Percentiles rank a stretch among this genome's conserved stretches.
Conservation (phyloP, 2,329 filamentous ascomycete species). For the Drechslerella dactyloides region DNA sequence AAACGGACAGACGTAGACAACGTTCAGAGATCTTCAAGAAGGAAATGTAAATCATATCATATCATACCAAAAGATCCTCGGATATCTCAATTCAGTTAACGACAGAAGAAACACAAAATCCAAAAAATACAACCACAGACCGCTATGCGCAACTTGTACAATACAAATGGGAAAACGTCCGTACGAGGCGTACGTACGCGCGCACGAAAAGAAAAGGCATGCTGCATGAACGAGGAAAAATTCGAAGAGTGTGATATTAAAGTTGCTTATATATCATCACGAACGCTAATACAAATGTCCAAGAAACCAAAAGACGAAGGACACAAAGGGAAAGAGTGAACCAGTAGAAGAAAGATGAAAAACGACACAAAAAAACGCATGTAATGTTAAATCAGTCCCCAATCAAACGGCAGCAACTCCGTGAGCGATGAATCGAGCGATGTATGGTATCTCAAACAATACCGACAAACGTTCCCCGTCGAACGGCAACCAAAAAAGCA, state of each 20-base stretch:
- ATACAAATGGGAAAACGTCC: neutral
- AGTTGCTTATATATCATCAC: slow-evolving; percentile 7
- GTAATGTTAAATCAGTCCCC: neutral
- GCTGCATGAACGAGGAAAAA: no score
- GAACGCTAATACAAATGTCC: slow-evolving; percentile 10
- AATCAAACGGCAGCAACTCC: slow-evolving; percentile 46
- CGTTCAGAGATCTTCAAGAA: no score
- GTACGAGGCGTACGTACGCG: no score
- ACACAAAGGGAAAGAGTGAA: neutral
- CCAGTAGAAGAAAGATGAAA: slow-evolving; percentile 3
- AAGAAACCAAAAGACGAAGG: no score
- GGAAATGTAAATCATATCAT: no score
- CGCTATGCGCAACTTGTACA: slow-evolving; percentile 37
- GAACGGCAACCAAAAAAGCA: slow-evolving; percentile 8
- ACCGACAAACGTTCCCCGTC: slow-evolving; percentile 5
- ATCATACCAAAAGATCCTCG: neutral
- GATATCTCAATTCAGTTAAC: no score
- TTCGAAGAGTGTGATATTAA: slow-evolving; percentile 15
- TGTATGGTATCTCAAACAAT: neutral
- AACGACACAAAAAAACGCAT: neutral
- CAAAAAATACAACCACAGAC: slow-evolving; percentile 4
- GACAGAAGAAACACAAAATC: no score
- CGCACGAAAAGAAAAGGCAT: no score
- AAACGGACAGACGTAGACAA: no score
- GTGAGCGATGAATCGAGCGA: slow-evolving; percentile 16